Conservation (phyloP, 768 basidiomycete genomes). For the Rhodotorula babjevae region DNA sequence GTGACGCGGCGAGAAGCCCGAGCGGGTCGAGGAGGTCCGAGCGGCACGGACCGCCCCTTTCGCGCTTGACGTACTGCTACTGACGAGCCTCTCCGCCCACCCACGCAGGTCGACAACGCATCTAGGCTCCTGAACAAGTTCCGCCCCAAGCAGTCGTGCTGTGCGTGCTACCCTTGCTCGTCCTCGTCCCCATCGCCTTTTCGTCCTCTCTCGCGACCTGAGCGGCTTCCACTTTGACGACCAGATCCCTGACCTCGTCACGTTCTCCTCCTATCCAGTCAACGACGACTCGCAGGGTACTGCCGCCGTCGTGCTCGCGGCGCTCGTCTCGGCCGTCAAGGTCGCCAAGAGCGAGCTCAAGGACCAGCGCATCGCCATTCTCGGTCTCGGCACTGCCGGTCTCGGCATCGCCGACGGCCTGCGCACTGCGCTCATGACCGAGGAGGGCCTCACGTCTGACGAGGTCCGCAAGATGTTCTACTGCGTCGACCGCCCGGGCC, state of each 20-base stretch:
- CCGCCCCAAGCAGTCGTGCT: conserved; percentile 54
- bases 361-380: conserved; percentile 53
- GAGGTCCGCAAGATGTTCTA: conserved; percentile 54
- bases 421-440: conserved; percentile 65
- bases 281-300: conserved; percentile 85
- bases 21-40: no score
- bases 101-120: conserved; percentile 9
- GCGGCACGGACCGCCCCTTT: no score
- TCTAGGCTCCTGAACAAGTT: conserved; percentile 52
- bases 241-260: conserved; percentile 38
- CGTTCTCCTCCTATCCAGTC: conserved; percentile 45
- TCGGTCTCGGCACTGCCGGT: conserved; percentile 59
- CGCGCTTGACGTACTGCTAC: no score
- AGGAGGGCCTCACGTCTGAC: conserved; percentile 51
- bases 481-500: conserved; percentile 40
- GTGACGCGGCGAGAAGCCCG: no score
- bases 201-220: no score
- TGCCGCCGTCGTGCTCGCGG: conserved; percentile 67
- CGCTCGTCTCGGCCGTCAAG: conserved; percentile 63
- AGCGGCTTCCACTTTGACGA: no score
- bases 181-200: conserved; percentile 8
- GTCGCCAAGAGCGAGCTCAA: conserved; percentile 62
- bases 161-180: not conserved
- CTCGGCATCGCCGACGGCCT: conserved; percentile 72
- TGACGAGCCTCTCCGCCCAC: no score